Evolutionary conservation across 148 eudicot species (phyloP).

Genomic region (Suaeda aralocaspica): DNA sequence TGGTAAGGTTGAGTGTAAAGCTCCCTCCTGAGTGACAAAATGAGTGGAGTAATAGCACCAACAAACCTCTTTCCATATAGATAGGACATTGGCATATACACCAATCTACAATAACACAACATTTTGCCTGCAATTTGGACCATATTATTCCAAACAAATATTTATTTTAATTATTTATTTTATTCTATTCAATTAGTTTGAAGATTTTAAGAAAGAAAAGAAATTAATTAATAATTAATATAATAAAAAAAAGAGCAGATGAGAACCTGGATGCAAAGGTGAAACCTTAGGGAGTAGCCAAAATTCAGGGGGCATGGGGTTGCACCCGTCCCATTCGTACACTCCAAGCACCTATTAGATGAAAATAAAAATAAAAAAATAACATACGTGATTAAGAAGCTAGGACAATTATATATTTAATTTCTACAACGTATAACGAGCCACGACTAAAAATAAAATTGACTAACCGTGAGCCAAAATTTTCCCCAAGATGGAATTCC

Average conservation of each 20-base stretch:
- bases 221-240: too few relatives aligned
- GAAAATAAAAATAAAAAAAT: too few relatives aligned
- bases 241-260: too few relatives aligned
- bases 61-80: slow-evolving; percentile 66
- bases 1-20: slow-evolving; percentile 40
- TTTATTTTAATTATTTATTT: background rate
- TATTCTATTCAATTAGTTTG: too few relatives aligned
- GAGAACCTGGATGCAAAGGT: slow-evolving; percentile 60
- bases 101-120: slow-evolving; percentile 57
- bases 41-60: slow-evolving; percentile 40
- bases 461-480: slow-evolving; percentile 55
- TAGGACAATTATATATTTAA: too few relatives aligned
- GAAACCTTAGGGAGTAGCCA: slow-evolving; percentile 54
- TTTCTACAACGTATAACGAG: too few relatives aligned
- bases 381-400: too few relatives aligned
- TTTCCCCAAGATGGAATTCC: slow-evolving; percentile 63
- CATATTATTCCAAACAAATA: too few relatives aligned
- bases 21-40: slow-evolving; percentile 42
- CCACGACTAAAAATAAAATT: too few relatives aligned
- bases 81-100: slow-evolving; percentile 72
- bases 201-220: too few relatives aligned
- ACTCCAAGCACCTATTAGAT: slow-evolving; percentile 48
- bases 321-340: slow-evolving; percentile 65
- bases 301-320: slow-evolving; percentile 68
- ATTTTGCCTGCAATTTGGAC: slow-evolving; percentile 41